A percentile compares a stretch with the other conserved stretches of the same genome.
These are phyloP conservation scores for Phialophora macrospora DNA, from an alignment of 2,329 filamentous ascomycete genomes.

Conservation along the genomic window DNA sequence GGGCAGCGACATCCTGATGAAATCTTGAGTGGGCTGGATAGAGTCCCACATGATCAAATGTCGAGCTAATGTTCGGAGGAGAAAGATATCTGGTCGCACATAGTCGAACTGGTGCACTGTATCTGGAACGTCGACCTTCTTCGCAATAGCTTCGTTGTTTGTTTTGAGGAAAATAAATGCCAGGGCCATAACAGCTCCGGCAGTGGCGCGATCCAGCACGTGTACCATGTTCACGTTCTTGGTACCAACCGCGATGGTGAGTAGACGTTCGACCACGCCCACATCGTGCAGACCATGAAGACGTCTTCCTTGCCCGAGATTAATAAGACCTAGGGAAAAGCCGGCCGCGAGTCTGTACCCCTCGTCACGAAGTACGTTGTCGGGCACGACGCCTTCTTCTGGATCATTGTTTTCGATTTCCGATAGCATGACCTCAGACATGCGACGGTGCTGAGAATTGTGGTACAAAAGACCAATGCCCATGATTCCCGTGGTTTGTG, in stretches of 20 bases:
- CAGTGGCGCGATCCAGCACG: slow-evolving; percentile 87
- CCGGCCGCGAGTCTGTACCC: slow-evolving; percentile 95
- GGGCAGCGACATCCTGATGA: slow-evolving; percentile 78
- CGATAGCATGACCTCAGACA: slow-evolving; percentile 99
- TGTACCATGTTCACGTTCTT: slow-evolving; percentile 93
- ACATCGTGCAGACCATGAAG: slow-evolving; percentile 90
- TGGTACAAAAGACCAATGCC: slow-evolving; percentile 94
- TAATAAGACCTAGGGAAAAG: slow-evolving; percentile 91
- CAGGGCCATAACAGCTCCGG: slow-evolving; percentile 89
- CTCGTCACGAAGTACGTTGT: slow-evolving; percentile 85
- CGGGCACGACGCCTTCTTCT: slow-evolving; percentile 69
- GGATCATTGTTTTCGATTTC: slow-evolving; percentile 89
- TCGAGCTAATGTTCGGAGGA: slow-evolving; percentile 84
- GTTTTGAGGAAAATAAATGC: slow-evolving; percentile 97
- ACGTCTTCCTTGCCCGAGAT: slow-evolving; percentile 87
- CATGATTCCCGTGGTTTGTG: slow-evolving; percentile 96
- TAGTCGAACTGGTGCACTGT: slow-evolving; percentile 93
- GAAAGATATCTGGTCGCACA: slow-evolving; percentile 87
- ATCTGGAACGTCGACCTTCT: slow-evolving; percentile 91
- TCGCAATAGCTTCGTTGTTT: slow-evolving; percentile 81
- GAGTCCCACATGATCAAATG: slow-evolving; percentile 92
- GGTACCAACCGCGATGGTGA: slow-evolving; percentile 82
- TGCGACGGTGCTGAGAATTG: slow-evolving; percentile 92
- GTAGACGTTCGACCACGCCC: slow-evolving; percentile 84
- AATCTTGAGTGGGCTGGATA: slow-evolving; percentile 73